phyloP scores from a whole-genome alignment of 2,329 filamentous ascomycete species.

The Sclerotinia trifoliorum region DNA sequence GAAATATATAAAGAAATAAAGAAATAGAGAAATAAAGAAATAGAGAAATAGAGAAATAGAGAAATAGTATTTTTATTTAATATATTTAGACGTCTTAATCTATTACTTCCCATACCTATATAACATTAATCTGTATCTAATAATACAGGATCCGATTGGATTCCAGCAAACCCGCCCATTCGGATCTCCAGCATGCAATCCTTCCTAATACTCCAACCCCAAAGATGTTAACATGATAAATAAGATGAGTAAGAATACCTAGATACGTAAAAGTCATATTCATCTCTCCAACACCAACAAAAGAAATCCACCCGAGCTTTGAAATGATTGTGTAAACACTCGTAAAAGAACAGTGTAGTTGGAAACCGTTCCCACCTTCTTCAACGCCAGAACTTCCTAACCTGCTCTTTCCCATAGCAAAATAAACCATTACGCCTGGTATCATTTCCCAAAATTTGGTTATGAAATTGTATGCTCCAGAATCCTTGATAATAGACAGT shows the following conservation, averaged over 20 bases:
- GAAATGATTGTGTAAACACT: slow-evolving; percentile 17
- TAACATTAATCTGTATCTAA: slow-evolving; percentile 10
- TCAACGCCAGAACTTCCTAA: slow-evolving; percentile 8
- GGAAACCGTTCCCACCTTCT: neutral
- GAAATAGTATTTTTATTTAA: too few relatives aligned
- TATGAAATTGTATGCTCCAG: neutral
- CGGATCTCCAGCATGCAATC: neutral
- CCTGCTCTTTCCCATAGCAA: neutral
- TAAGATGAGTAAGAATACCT: neutral
- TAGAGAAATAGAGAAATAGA: too few relatives aligned
- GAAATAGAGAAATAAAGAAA: too few relatives aligned
- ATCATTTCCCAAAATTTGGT: slow-evolving; percentile 15
- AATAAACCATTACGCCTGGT: slow-evolving; percentile 7
- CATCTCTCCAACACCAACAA: slow-evolving; percentile 5
- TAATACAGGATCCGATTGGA: neutral
- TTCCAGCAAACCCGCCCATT: neutral
- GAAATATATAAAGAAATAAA: too few relatives aligned
- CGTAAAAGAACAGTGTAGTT: neutral
- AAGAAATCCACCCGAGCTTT: neutral
- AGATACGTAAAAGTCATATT: slow-evolving; percentile 17
- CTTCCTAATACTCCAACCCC: slow-evolving; percentile 13
- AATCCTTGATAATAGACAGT: neutral
- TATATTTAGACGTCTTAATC: too few relatives aligned
- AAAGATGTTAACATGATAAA: neutral
- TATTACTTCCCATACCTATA: neutral